Conservation (phyloP, 768 basidiomycete species). For the Leucosporidium creatinivorum region DNA sequence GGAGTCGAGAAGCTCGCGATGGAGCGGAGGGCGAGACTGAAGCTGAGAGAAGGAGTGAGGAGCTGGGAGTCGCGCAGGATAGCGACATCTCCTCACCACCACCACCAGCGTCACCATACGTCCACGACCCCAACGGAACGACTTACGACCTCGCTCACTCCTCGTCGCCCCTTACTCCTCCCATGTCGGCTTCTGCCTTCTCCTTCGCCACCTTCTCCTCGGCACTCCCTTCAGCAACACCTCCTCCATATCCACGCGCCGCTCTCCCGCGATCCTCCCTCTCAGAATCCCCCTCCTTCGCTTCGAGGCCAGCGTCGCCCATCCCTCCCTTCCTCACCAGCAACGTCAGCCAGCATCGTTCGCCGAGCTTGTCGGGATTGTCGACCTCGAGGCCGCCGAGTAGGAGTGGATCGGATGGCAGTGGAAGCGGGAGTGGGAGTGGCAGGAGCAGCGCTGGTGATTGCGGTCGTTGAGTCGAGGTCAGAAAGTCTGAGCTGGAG, state of each 20-base stretch:
- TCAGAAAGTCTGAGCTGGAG: too few relatives aligned
- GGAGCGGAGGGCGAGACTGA: neutral
- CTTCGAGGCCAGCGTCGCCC: neutral
- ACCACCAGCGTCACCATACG: neutral
- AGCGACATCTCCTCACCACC: neutral
- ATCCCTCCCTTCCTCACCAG: neutral
- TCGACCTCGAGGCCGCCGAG: constrained; percentile 1
- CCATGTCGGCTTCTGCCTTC: neutral
- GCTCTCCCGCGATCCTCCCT: neutral
- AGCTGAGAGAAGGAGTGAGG: too few relatives aligned
- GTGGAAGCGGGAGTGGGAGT: neutral
- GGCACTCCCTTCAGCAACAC: neutral
- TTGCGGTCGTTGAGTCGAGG: too few relatives aligned
- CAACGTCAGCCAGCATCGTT: neutral
- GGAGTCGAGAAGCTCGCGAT: neutral
- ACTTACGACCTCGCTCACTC: too few relatives aligned
- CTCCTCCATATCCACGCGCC: neutral
- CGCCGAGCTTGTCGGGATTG: neutral
- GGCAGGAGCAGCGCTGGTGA: neutral
- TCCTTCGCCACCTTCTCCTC: too few relatives aligned
- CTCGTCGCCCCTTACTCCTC: too few relatives aligned
- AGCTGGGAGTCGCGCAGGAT: neutral
- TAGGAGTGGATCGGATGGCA: neutral
- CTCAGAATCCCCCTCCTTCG: neutral
- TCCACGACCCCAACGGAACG: too few relatives aligned